phyloP scores from a whole-genome alignment of 2,329 filamentous ascomycete species.

The Pseudogymnoascus sp. region DNA sequence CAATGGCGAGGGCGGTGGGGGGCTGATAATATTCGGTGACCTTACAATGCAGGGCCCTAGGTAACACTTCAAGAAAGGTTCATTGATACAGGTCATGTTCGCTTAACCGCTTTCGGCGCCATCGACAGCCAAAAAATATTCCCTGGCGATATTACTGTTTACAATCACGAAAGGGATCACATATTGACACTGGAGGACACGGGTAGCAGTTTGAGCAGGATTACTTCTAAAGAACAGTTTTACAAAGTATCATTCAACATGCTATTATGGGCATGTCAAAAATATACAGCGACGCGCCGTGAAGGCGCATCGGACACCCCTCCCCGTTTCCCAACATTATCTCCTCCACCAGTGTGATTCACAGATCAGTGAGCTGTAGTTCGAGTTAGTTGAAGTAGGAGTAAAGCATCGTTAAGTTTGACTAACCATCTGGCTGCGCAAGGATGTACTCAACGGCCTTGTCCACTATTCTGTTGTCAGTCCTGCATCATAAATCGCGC shows the following conservation, averaged over 20 bases:
- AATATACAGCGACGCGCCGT: conserved; percentile 20
- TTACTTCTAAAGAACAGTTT: conserved; percentile 26
- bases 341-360: conserved; percentile 23
- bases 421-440: conserved; percentile 64
- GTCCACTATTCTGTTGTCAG: conserved; percentile 45
- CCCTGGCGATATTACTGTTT: neutral
- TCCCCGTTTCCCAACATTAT: conserved; percentile 10
- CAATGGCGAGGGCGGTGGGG: neutral
- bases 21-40: conserved; percentile 8
- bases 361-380: conserved; percentile 25
- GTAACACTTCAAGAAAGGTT: conserved; percentile 5
- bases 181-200: neutral
- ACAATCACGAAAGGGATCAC: conserved; percentile 8
- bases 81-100: conserved; percentile 3
- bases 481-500: conserved; percentile 19
- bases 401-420: neutral
- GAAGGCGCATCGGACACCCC: conserved; percentile 4
- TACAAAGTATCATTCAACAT: conserved; percentile 26
- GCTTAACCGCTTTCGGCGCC: neutral
- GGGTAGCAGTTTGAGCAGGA: conserved; percentile 21
- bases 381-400: neutral
- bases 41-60: conserved; percentile 5
- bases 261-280: conserved; percentile 22
- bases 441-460: conserved; percentile 70
- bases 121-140: conserved; percentile 1